These are phyloP conservation scores for Yarrowia keelungensis DNA, from an alignment of 805 yeast genomes.

Conservation along the genomic window DNA sequence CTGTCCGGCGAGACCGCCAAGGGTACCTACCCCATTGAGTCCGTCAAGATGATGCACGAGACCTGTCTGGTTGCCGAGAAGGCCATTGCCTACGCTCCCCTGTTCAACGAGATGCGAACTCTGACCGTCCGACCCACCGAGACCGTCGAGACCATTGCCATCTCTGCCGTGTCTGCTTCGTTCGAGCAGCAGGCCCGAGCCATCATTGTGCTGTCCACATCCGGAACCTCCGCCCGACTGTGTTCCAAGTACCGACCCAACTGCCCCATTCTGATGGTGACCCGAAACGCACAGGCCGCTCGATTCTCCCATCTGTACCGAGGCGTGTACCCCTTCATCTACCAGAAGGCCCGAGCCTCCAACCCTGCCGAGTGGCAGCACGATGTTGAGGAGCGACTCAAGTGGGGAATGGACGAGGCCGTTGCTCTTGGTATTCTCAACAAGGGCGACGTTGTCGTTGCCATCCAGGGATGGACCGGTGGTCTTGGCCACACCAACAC, in stretches of 20 bases:
- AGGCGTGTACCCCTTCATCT: conserved; percentile 98
- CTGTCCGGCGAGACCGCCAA: conserved; percentile 99
- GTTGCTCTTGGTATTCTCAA: conserved; percentile 81
- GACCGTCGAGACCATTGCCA: conserved; percentile 95
- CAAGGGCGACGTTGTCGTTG: conserved; percentile 88
- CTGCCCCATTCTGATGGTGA: conserved; percentile 96
- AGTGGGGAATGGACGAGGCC: conserved; percentile 92
- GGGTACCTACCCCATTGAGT: conserved; percentile 98
- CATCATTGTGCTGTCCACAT: conserved; percentile 91
- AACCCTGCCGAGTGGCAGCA: conserved; percentile 84
- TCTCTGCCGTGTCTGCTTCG: conserved; percentile 95
- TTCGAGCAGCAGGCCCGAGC: conserved; percentile 97
- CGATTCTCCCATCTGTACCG: conserved; percentile 96
- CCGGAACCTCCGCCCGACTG: conserved; percentile 95
- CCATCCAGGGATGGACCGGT: conserved; percentile 86
- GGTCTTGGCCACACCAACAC: conserved; percentile 83
- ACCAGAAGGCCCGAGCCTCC: conserved; percentile 61
- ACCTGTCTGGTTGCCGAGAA: conserved; percentile 95
- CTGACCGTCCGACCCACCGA: conserved; percentile 87
- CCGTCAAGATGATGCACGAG: conserved; percentile 98
- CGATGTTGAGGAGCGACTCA: conserved; percentile 94
- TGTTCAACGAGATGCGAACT: conserved; percentile 86
- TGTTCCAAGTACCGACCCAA: conserved; percentile 97
- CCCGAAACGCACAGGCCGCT: conserved; percentile 92
- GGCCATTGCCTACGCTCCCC: conserved; percentile 84